These are phyloP conservation scores for Cicer pinnatifidum DNA, from an alignment of 306 rosid species.

Conservation along the genomic window DNA sequence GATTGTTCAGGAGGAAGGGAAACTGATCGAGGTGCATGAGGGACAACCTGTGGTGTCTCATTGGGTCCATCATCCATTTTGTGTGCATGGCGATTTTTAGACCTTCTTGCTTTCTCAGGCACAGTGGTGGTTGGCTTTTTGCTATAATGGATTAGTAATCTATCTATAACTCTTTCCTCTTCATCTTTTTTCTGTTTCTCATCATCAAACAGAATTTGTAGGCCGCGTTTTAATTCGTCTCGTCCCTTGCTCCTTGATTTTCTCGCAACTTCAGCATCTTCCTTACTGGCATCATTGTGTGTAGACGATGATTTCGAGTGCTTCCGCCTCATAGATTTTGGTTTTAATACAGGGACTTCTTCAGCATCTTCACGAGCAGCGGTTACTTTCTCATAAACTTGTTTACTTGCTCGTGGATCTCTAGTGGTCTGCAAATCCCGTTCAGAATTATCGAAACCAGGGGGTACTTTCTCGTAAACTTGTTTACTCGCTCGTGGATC, in stretches of 20 bases:
- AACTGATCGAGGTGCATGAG: slow-evolving; percentile 61
- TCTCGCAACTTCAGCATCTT: slow-evolving; percentile 58
- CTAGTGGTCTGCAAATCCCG: slow-evolving; percentile 53
- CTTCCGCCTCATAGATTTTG: slow-evolving; percentile 68
- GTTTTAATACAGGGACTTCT: slow-evolving; percentile 55
- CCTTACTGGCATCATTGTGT: slow-evolving; percentile 49
- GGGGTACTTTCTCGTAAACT: slow-evolving; percentile 53
- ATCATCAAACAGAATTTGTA: slow-evolving; percentile 79
- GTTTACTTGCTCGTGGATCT: slow-evolving; percentile 51
- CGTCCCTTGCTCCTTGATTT: slow-evolving; percentile 71
- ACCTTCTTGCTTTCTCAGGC: slow-evolving; percentile 65
- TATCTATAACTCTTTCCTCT: slow-evolving; percentile 88
- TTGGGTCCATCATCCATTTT: slow-evolving; percentile 48
- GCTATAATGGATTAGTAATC: slow-evolving; percentile 82
- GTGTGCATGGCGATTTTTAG: slow-evolving; percentile 65
- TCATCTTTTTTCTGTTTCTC: slow-evolving; percentile 64
- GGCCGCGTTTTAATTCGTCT: slow-evolving; percentile 70
- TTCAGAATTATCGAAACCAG: slow-evolving; percentile 56
- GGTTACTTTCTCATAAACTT: slow-evolving; percentile 53
- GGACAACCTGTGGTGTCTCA: slow-evolving; percentile 46
- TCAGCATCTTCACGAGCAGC: slow-evolving; percentile 47
- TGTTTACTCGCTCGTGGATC: slow-evolving; percentile 50
- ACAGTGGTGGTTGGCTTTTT: slow-evolving; percentile 63
- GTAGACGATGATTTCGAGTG: slow-evolving; percentile 68
- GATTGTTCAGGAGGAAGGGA: slow-evolving; percentile 74